A percentile compares a stretch with the other conserved stretches of the same genome.
phyloP scores from a whole-genome alignment of 169 alveolate genomes.

The Plasmodium sp. region DNA sequence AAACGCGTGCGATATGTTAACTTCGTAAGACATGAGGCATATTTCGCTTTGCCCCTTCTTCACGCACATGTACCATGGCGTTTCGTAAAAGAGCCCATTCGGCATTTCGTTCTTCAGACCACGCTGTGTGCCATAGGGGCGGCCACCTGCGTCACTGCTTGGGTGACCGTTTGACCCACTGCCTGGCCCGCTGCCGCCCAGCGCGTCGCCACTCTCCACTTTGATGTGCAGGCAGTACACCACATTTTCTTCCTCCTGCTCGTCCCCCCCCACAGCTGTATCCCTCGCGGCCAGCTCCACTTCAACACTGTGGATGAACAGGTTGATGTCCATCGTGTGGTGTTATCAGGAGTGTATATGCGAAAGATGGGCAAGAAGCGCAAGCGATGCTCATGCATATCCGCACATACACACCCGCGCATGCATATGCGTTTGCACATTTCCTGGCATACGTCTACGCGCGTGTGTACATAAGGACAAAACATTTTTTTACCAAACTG shows the following conservation, averaged over 20 bases:
- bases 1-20: slow-evolving; percentile 48
- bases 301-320: slow-evolving; percentile 70
- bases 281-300: not conserved
- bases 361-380: not conserved
- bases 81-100: slow-evolving; percentile 34
- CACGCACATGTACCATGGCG: slow-evolving; percentile 72
- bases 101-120: not conserved
- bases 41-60: slow-evolving; percentile 18
- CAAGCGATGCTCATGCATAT: not conserved
- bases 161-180: not conserved
- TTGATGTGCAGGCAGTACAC: slow-evolving; percentile 55
- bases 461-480: not conserved
- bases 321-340: slow-evolving; percentile 49
- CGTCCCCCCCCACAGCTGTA: not conserved
- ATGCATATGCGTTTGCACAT: not conserved
- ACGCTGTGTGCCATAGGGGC: not conserved
- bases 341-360: not conserved
- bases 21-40: slow-evolving; percentile 72
- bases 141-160: not conserved
- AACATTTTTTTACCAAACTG: not conserved
- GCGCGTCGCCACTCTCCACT: slow-evolving; percentile 26
- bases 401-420: not conserved
- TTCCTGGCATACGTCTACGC: not conserved
- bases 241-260: slow-evolving; percentile 30
- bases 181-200: not conserved